These are phyloP conservation scores for Auriscalpium orientale DNA, from an alignment of 768 basidiomycete species.

Conservation along the genomic window DNA sequence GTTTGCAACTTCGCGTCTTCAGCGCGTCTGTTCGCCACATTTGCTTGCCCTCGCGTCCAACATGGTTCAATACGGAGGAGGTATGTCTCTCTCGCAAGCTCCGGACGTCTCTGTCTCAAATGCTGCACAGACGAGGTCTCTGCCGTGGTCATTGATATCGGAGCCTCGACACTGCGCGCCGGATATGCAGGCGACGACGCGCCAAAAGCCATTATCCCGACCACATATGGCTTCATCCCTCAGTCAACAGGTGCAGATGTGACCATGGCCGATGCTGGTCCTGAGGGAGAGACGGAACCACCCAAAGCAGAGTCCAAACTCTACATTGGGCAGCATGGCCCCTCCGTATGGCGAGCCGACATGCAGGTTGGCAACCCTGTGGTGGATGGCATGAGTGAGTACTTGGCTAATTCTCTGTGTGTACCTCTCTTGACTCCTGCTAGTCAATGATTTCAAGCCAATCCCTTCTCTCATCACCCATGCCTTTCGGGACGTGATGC, in stretches of 20 bases:
- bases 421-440: not conserved
- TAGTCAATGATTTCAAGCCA: conserved; percentile 73
- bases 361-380: conserved; percentile 87
- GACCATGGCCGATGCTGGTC: conserved; percentile 44
- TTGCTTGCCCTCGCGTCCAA: not conserved
- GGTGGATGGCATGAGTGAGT: conserved; percentile 76
- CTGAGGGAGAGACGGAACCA: conserved; percentile 26
- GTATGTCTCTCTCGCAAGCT: conserved; percentile 31
- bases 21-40: not conserved
- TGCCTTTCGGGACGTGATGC: conserved; percentile 70
- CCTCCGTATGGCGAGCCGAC: conserved; percentile 81
- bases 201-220: conserved; percentile 87
- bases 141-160: conserved; percentile 92
- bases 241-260: conserved; percentile 40
- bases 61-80: conserved; percentile 87
- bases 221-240: conserved; percentile 74
- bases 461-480: conserved; percentile 66
- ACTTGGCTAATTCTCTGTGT: not conserved
- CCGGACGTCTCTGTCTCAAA: not conserved
- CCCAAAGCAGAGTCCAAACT: conserved; percentile 48
- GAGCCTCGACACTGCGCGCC: conserved; percentile 80
- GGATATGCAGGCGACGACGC: conserved; percentile 98
- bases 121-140: conserved; percentile 82
- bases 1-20: not conserved
- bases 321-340: conserved; percentile 82